Base-by-base conservation (phyloP, 2,329 filamentous ascomycete genomes). In the Microcera coccophila region DNA sequence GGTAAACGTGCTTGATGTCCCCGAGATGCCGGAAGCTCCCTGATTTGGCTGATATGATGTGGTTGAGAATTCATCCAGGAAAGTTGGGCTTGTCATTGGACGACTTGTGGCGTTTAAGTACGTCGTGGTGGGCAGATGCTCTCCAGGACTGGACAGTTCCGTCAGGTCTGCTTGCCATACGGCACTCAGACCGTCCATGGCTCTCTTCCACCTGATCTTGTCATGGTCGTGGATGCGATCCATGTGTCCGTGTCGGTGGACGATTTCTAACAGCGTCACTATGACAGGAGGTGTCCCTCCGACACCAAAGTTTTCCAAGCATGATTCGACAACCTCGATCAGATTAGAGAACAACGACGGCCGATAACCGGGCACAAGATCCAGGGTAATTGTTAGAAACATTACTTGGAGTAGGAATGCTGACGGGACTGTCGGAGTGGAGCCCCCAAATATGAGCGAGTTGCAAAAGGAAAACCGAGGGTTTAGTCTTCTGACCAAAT, bases 401-500 rank as follows among this genome's bases (percentile, higher is more conserved):
- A 64, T 61, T 5, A 61, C 53, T 43, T 69, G 66, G 5, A 69
- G 56, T 2, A 69, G 48, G 14, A 63, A 63, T 5, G 66, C 64
- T 4, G 66, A 63, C 0, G 66, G 65, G 1, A 64, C 47, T 21
- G 50, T 54, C 11, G 66, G 64, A 2, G 59, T 64, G 9, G 63
- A 60, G 9, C 59, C 58, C 8, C 60, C 61, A 17, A 63, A 62
- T 4, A 69, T 60, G 28, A 68, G 53, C 1, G 65, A 67, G 44
- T 67, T 67, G 57, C 66, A 69, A 42, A 64, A 69, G 7, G 57
- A 58, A 44, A 68, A 67, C 8, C 55, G 60, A 4, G 59, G 47
- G 35, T 67, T 63, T 8, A 69, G 45, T 10, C 54, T 59, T 28
- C 54, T 55, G 2, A 63, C 63, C 20, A 69, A 54, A 21, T 61